Percentiles rank a stretch among this genome's conserved stretches.
These are phyloP conservation scores for Pyrus pyrifolia DNA, from an alignment of 306 rosid species.

Conservation along the genomic window DNA sequence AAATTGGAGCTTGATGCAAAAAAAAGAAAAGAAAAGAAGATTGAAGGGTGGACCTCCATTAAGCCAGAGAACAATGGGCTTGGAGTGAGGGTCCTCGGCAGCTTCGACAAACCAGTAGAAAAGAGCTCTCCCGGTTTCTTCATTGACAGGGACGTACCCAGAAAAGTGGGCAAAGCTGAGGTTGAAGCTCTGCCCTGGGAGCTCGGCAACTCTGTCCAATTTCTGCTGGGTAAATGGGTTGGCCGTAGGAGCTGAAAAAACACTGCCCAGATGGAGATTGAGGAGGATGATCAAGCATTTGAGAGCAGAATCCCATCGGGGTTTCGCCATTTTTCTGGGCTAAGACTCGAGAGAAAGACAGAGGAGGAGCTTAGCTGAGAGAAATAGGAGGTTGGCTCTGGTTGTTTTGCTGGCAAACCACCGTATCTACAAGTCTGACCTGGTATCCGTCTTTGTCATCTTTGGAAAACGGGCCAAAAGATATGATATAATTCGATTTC, in stretches of 20 bases:
- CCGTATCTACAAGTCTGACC: not conserved
- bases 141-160: constrained; percentile 58
- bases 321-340: constrained; percentile 17
- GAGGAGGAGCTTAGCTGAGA: not conserved
- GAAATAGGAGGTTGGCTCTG: not conserved
- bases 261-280: constrained; percentile 20
- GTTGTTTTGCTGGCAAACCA: not conserved
- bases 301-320: constrained; percentile 14
- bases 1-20: not conserved
- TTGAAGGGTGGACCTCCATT: constrained; percentile 46
- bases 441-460: not conserved
- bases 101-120: constrained; percentile 72
- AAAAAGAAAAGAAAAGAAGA: not conserved
- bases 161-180: constrained; percentile 47
- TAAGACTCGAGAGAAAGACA: not conserved
- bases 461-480: no score
- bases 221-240: constrained; percentile 39
- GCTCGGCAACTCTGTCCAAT: constrained; percentile 32
- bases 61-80: constrained; percentile 66
- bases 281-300: constrained; percentile 12
- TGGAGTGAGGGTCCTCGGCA: constrained; percentile 37
- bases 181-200: constrained; percentile 52
- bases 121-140: constrained; percentile 54
- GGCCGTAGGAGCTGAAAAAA: constrained; percentile 1
- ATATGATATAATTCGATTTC: no score